Evolutionary conservation across 2,329 filamentous ascomycete genomes (phyloP).

Genomic region (Penicillium nordicum): DNA sequence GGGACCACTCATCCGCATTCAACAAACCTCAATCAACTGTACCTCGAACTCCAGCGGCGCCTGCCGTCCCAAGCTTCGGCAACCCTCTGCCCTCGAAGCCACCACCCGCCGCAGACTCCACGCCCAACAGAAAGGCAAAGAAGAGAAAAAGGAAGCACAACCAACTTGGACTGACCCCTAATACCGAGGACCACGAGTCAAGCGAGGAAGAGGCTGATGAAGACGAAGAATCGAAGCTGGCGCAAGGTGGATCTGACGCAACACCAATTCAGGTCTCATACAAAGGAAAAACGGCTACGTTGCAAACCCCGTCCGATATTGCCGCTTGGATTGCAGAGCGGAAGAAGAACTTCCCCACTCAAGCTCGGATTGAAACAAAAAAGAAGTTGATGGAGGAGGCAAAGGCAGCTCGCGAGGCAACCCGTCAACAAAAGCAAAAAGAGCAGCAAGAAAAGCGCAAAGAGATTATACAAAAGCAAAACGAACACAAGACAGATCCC

Average conservation of each 20-base stretch:
- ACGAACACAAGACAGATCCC: constrained; percentile 22
- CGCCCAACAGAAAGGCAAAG: constrained; percentile 31
- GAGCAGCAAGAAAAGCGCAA: constrained; percentile 29
- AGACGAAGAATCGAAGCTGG: constrained; percentile 45
- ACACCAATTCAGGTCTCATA: constrained; percentile 52
- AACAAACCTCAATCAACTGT: constrained; percentile 30
- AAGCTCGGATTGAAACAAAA: constrained; percentile 61
- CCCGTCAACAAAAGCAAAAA: constrained; percentile 39
- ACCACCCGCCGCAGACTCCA: constrained; percentile 34
- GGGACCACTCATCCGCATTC: constrained; percentile 38
- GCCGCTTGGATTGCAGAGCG: constrained; percentile 78
- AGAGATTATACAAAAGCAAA: constrained; percentile 19
- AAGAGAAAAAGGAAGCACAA: constrained; percentile 47
- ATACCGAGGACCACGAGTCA: constrained; percentile 44
- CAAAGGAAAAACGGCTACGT: constrained; percentile 51
- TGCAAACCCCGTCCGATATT: constrained; percentile 64
- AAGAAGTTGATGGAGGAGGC: constrained; percentile 64
- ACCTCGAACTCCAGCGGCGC: constrained; percentile 38
- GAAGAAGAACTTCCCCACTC: constrained; percentile 75
- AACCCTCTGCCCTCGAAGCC: constrained; percentile 44
- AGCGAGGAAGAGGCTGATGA: constrained; percentile 41
- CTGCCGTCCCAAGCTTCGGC: constrained; percentile 45
- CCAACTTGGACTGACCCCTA: constrained; percentile 48
- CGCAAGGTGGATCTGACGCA: constrained; percentile 21
- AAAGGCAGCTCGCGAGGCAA: constrained; percentile 44